Evolutionary conservation across 805 yeast genomes (phyloP).

Genomic region (Hanseniaspora valbyensis): DNA sequence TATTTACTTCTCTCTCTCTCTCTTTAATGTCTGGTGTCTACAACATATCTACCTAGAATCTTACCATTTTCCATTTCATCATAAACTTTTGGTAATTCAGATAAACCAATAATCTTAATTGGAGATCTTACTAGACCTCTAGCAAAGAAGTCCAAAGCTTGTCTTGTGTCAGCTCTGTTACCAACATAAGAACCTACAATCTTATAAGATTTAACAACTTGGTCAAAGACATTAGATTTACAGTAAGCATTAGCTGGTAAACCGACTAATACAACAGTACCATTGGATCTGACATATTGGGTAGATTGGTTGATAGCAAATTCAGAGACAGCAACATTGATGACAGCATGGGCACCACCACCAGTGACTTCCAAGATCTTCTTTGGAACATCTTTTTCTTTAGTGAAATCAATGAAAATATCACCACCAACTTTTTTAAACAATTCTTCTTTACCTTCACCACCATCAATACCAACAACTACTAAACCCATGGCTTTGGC

Average conservation of each 20-base stretch:
- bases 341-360: conserved; percentile 62
- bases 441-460: conserved; percentile 50
- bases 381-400: conserved; percentile 39
- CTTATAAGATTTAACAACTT: conserved; percentile 39
- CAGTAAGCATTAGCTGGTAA: conserved; percentile 44
- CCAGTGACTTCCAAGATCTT: conserved; percentile 38
- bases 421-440: conserved; percentile 53
- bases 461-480: conserved; percentile 65
- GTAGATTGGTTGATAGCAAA: conserved; percentile 39
- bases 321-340: conserved; percentile 51
- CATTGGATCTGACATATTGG: conserved; percentile 46
- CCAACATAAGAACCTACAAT: conserved; percentile 44
- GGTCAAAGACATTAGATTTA: conserved; percentile 36
- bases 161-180: conserved; percentile 42
- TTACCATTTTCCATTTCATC: conserved; percentile 72
- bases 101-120: conserved; percentile 64
- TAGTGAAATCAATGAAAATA: conserved; percentile 45
- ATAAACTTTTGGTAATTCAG: conserved; percentile 58
- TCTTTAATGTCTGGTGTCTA: no score
- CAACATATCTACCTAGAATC: conserved; percentile 78
- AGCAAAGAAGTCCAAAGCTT: conserved; percentile 63
- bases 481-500: conserved; percentile 65
- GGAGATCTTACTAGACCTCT: conserved; percentile 65
- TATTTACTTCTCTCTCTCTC: no score
- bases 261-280: conserved; percentile 55